A percentile compares a stretch with the other conserved stretches of the same genome.
These are phyloP conservation scores for Phanerochaete sordida DNA, from an alignment of 768 basidiomycete species.

Conservation along the genomic window DNA sequence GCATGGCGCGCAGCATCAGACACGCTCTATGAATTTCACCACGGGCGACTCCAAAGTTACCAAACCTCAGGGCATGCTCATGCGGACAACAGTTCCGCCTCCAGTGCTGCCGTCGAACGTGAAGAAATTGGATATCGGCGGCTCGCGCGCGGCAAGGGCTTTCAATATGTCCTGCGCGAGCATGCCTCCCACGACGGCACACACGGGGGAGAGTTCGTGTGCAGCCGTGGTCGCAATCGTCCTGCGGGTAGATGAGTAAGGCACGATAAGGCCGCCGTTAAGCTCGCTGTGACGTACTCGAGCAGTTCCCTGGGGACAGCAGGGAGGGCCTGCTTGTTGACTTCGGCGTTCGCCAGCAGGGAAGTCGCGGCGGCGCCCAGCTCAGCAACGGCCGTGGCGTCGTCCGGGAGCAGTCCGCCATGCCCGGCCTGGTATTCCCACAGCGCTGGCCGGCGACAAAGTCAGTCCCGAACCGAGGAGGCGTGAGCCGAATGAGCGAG, in stretches of 20 bases:
- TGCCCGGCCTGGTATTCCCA: constrained; percentile 78
- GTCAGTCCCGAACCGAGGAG: neutral
- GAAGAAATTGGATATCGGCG: constrained; percentile 91
- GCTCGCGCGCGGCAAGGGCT: constrained; percentile 83
- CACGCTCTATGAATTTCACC: neutral
- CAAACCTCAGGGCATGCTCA: constrained; percentile 35
- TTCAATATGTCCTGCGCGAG: constrained; percentile 94
- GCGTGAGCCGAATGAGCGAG: neutral
- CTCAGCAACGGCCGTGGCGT: constrained; percentile 43
- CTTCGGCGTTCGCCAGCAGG: constrained; percentile 56
- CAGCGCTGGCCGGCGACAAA: constrained; percentile 45
- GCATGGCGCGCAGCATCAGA: neutral
- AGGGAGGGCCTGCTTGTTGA: constrained; percentile 65
- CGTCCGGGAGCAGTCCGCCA: constrained; percentile 53
- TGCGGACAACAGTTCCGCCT: constrained; percentile 61
- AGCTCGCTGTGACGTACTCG: constrained; percentile 42
- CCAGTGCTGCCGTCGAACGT: constrained; percentile 84
- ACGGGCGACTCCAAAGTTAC: neutral
- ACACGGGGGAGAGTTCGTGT: constrained; percentile 89
- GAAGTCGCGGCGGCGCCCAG: constrained; percentile 63
- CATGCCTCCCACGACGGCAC: constrained; percentile 93
- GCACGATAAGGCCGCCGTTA: neutral
- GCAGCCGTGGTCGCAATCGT: constrained; percentile 63
- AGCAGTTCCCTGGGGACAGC: constrained; percentile 56
- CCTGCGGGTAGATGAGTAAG: constrained; percentile 34